A percentile compares a stretch with the other conserved stretches of the same genome.
These are phyloP conservation scores for Dactylellina parvicollis DNA, from an alignment of 2,329 filamentous ascomycete genomes.

Conservation along the genomic window DNA sequence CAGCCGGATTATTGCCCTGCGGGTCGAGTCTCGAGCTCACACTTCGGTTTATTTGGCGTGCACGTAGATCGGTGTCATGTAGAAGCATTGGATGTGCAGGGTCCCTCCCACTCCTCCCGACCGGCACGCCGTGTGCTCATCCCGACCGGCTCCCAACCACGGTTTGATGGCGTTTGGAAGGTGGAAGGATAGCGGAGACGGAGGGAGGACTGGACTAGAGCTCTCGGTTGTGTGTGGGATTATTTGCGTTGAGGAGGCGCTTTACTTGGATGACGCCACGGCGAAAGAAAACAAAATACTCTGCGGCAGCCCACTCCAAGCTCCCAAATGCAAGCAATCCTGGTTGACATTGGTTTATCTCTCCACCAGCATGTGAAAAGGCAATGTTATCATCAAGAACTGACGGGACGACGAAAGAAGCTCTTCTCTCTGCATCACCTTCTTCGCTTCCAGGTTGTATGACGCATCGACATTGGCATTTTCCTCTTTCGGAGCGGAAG, in stretches of 20 bases:
- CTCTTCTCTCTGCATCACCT: no score
- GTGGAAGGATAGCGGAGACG: no score
- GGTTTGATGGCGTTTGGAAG: no score
- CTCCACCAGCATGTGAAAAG: neutral
- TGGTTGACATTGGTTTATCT: constrained; percentile 16
- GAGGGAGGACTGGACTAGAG: no score
- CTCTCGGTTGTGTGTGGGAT: constrained; percentile 38
- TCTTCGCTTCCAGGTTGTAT: neutral
- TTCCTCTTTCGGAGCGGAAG: constrained; percentile 17
- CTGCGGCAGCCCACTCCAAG: constrained; percentile 17
- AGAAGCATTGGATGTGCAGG: constrained; percentile 39
- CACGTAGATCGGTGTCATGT: constrained; percentile 14
- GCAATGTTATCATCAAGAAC: neutral
- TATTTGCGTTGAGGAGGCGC: constrained; percentile 44
- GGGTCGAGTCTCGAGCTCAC: constrained; percentile 11
- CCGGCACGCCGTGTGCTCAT: constrained; percentile 4
- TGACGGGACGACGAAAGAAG: neutral
- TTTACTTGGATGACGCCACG: no score
- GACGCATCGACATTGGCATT: constrained; percentile 13
- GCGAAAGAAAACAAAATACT: constrained; percentile 8
- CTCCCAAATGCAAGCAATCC: constrained; percentile 9
- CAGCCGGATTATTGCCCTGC: neutral
- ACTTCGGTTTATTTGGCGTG: neutral
- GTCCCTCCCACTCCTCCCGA: constrained; percentile 1
- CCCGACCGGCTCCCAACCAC: no score